Evolutionary conservation across 2,329 filamentous ascomycete species (phyloP), one percentile per base, ranked within the genome.

Genomic region (Cryphonectria naterciae): DNA sequence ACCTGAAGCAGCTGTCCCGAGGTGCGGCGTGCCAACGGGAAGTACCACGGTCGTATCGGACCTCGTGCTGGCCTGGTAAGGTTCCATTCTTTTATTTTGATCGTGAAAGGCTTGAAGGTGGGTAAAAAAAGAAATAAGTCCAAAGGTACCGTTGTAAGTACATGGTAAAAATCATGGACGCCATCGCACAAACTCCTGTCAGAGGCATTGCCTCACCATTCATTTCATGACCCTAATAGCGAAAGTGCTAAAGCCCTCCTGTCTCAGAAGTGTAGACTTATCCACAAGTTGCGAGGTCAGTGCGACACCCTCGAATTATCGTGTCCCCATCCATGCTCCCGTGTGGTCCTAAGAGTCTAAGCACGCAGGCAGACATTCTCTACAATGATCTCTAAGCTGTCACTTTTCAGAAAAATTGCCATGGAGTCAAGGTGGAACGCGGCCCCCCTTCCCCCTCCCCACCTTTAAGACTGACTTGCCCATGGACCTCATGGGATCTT

Each of bases 221-320:
- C 25, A 58, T 35, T 6, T 32, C 10, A 49, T 58, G 54, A 58
- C 19, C 25, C 46, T 28, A 17, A 58, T 58, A 32, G 54, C 15
- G 54, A 58, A 58, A 58, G 35, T 28, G 54, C 54, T 58, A 58
- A 58, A 35, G 54, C 54, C 7, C 54, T 58, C 54, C 54, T 58
- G 54, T 58, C 54, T 58, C 54, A 58, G 54, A 58, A 58, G 54
- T 58, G 54, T 58, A 32, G 54, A 32, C 28, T 58, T 58, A 58
- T 58, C 54, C 54, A 58, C 54, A 58, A 35, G 54, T 19, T 19
- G 54, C 54, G 54, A 58, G 54, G 54, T 58, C 54, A 58, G 54
- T 58, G 54, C 54, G 54, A 58, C 54, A 58, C 54, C 54, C 54
- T 58, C 54, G 54, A 58, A 58, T 58, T 58, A 58, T 58, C 25